A percentile compares a stretch with the other conserved stretches of the same genome.
phyloP scores from a whole-genome alignment of 75 land plant genomes.

The Pinus taeda region DNA sequence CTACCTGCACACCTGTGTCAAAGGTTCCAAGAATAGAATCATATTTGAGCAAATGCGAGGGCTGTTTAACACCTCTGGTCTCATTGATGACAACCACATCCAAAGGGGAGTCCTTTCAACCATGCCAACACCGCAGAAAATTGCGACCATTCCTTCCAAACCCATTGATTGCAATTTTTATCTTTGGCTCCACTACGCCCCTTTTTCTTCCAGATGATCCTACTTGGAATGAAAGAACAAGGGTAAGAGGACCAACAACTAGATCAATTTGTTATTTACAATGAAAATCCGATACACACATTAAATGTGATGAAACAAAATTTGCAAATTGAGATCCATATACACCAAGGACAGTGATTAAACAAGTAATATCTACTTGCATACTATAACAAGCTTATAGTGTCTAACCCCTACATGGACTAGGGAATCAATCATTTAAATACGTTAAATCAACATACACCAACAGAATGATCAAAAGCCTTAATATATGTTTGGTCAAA shows the following conservation, averaged over 20 bases:
- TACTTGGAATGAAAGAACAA: conserved; percentile 11
- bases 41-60: conserved; percentile 96
- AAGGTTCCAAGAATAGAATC: conserved; percentile 98
- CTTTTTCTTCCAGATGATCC: conserved; percentile 41
- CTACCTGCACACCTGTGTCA: conserved; percentile 86
- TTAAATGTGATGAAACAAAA: background rate
- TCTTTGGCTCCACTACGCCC: conserved; percentile 77
- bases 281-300: background rate
- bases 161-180: conserved; percentile 97
- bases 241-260: background rate
- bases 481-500: no score
- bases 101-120: conserved; percentile 92
- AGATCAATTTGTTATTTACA: background rate
- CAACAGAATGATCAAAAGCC: no score
- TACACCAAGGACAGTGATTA: background rate
- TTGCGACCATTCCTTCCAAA: conserved; percentile 97
- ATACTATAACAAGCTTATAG: background rate
- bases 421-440: no score
- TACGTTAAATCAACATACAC: no score
- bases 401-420: background rate
- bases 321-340: background rate
- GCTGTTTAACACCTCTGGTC: conserved; percentile 99
- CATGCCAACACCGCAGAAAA: conserved; percentile 99
- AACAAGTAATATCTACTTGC: background rate
- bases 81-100: conserved; percentile 96